Conservation (phyloP, 139 green algal species). For the Gonium pectorale region DNA sequence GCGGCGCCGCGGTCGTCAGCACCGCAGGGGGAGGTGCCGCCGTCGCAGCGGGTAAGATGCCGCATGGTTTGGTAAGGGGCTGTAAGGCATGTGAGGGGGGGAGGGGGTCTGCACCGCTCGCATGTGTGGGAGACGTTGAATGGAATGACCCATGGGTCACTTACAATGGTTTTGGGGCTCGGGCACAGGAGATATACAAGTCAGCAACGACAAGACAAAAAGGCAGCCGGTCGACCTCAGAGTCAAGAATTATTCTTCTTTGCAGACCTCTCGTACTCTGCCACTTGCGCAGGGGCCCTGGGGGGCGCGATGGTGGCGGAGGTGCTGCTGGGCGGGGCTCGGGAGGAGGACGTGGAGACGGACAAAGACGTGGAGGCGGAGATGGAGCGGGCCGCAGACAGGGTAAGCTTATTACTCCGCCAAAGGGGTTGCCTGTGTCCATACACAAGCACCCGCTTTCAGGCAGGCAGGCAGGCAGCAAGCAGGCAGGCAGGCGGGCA, state of each 20-base stretch:
- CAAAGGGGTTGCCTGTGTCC: neutral
- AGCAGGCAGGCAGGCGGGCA: too few relatives aligned
- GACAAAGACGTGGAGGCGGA: constrained; percentile 8
- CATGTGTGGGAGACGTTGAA: neutral
- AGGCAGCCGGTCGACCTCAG: too few relatives aligned
- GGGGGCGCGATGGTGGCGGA: neutral
- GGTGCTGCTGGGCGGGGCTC: neutral
- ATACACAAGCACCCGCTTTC: neutral
- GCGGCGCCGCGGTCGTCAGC: neutral
- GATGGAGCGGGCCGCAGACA: constrained; percentile 15
- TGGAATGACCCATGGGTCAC: neutral
- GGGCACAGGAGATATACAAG: too few relatives aligned
- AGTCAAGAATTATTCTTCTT: too few relatives aligned
- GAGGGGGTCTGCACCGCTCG: neutral
- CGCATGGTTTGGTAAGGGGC: neutral
- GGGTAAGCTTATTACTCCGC: too few relatives aligned
- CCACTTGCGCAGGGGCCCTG: neutral
- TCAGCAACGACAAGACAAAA: too few relatives aligned
- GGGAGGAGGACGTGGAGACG: constrained; percentile 34
- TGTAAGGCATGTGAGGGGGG: neutral
- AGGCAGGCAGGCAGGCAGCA: too few relatives aligned
- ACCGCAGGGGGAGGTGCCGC: neutral
- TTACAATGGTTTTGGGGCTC: too few relatives aligned
- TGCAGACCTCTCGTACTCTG: neutral
- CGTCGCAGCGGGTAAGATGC: neutral